Evolutionary conservation across 2,329 filamentous ascomycete genomes (phyloP), one percentile per base, ranked within the genome.

Genomic region (Botryotinia narcissicola): DNA sequence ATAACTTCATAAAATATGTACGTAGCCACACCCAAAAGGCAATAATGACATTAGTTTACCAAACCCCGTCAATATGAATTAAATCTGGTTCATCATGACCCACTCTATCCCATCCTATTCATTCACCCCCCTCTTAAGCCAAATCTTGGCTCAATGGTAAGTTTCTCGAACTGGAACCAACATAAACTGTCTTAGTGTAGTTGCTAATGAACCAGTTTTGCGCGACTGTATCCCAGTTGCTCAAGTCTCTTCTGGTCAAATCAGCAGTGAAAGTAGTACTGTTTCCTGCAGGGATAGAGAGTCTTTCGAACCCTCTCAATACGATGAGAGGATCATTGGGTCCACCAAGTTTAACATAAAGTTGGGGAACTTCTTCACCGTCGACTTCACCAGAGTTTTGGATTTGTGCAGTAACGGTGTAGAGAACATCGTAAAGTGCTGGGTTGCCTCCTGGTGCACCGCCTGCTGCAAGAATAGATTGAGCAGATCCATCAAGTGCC

Each of bases 321-420:
- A 90, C 85, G 40, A 87, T 84, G 4, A 85, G 82, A 4, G 90
- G 88, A 79, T 98, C 92, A 54, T 91, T 87, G 0, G 91, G 87
- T 0, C 93, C 94, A 68, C 95, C 95, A 3, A 97, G 92, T 44
- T 87, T 90, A 72, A 98, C 80, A 82, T 98, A 95, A 0, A 89
- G 80, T 80, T 91, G 89, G 0, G 86, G 83, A 0, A 91, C 86
- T 75, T 90, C 87, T 61, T 88, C 87, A 42, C 89, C 89, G 5
- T 82, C 79, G 0, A 86, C 75, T 0, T 78, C 78, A 48, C 89
- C 89, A 18, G 83, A 87, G 81, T 91, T 91, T 71, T 83, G 85
- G 62, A 91, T 83, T 3, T 83, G 87, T 0, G 85, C 85, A 2
- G 84, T 84, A 9, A 87, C 87, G 44, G 82, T 86, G 82, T 86